Base-by-base conservation (phyloP, 176 grass and related monocot species). In the Avena sativa region DNA sequence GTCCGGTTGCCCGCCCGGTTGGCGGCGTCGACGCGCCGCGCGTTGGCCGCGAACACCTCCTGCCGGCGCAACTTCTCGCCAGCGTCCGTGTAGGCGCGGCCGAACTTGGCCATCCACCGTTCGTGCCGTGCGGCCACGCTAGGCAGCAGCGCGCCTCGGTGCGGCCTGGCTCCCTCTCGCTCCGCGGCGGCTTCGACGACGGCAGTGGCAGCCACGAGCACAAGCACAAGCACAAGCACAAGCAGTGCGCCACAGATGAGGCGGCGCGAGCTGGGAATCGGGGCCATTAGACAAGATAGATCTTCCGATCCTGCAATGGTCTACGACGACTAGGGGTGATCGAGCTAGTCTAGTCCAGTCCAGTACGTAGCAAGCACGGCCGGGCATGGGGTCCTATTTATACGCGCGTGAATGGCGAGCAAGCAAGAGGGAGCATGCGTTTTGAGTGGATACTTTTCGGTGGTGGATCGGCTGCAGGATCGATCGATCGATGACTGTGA, bases 81-180 rank as follows among this genome's bases (percentile, higher is more conserved):
- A 0, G 79, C 87, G 86, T 89, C 79, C 14, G 79, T 80, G 56
- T 92, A 92, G 0, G 58, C 66, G 20, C 80, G 91, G 13, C 87
- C 91, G 65, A 87, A 66, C 72, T 64, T 40, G 40, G 49, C 74
- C 91, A 92, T 92, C 87, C 87, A 92, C 71, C 64, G 75, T 74
- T 92, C 74, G 63, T 92, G 84, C 63, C 84, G 60, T 8, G n/a
- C 56, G 43, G 59, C 61, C 38, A 62, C 48, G 46, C 12, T 12
- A 16, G 4, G 71, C 21, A 25, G 11, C 14, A 79, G 64, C 28
- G 64, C 53, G 17, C 76, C 53, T 55, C 49, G 52, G 52, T 30
- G 30, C 50, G 75, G 16, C 28, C 75, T 61, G 12, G 32, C 2
- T 2, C 40, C 55, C 34, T 34, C 51, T 53, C 4, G 51, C 52